Percentiles rank a stretch among this genome's conserved stretches.
phyloP scores from a whole-genome alignment of 495 filamentous ascomycete genomes.

The Glutinoglossum americanum region DNA sequence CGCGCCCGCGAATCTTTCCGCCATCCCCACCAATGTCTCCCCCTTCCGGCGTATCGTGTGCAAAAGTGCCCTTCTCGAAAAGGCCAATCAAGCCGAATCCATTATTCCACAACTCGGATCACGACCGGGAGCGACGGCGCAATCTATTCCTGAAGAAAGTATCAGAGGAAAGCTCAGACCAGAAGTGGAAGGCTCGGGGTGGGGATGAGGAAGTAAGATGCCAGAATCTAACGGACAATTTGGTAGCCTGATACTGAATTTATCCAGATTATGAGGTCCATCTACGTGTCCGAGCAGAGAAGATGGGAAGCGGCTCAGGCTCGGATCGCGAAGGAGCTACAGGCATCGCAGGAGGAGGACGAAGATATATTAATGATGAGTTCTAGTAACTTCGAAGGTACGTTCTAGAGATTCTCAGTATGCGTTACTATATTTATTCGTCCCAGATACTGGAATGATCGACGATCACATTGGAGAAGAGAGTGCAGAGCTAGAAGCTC shows the following conservation, averaged over 20 bases:
- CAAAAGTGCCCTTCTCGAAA: conserved; percentile 11
- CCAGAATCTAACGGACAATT: not conserved
- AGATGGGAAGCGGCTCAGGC: conserved; percentile 24
- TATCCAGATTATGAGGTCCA: conserved; percentile 23
- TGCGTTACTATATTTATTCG: not conserved
- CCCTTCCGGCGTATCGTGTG: not conserved
- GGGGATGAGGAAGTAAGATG: conserved; percentile 53
- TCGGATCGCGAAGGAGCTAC: conserved; percentile 12
- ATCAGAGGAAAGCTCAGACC: conserved; percentile 45
- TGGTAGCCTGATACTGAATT: not conserved
- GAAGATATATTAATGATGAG: conserved; percentile 21
- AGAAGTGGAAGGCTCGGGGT: conserved; percentile 38
- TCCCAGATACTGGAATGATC: conserved; percentile 15
- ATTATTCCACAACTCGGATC: conserved; percentile 16
- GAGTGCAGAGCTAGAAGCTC: conserved; percentile 34
- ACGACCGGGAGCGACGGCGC: conserved; percentile 30
- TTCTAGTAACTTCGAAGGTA: not conserved
- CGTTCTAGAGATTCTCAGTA: not conserved
- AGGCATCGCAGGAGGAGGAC: conserved; percentile 21
- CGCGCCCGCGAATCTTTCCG: not conserved
- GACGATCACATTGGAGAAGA: conserved; percentile 31
- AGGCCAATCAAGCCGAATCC: conserved; percentile 17
- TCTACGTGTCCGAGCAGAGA: conserved; percentile 23
- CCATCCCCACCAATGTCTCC: not conserved
- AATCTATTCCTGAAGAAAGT: conserved; percentile 58